Base-by-base conservation (phyloP, 306 rosid species). In the Rosa lucieae region DNA sequence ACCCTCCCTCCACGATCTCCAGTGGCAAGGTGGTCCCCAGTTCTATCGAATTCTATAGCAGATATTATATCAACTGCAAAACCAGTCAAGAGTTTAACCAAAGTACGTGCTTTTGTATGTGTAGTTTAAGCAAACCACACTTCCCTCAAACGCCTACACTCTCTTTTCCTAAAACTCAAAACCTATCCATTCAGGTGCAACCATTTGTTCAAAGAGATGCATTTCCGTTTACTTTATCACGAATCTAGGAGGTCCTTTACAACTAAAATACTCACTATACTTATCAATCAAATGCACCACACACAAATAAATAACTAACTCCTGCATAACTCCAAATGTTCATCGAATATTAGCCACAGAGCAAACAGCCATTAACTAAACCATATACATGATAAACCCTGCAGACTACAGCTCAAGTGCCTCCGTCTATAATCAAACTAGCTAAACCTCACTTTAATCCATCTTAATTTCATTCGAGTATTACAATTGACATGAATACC, bases 1-100 rank as follows among this genome's bases (percentile, higher is more conserved):
- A 89, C 90, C 40, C 92, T 84, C 3, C 92, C 92, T 40, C 92
- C 92, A 78, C 90, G 92, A 59, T 89, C 92, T 71, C 92, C 92
- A 47, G 92, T 89, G 23, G 92, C 90, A 23, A 86, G 89, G 78
- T 89, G 90, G 78, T 89, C 84, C 43, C 92, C 92, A 42, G 85
- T 70, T 82, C 80, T 84, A 82, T 89, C 88, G 55, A 89, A 89
- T 75, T 89, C 92, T 71, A 86, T 84, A 4, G 92, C 90, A 15
- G 92, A 89, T 66, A 89, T 89, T 2, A 89, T 84, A 80, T 89
- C 92, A 75, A 89, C 92, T 88, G 92, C 85, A 80, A 83, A 79
- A 82, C 63, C 48, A 78, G 17, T 39, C 75, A 56, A 35, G 23
- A 47, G 39, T 13, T 65, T 67, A 73, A 67, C 20, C 48, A 68